Percentiles rank a stretch among this genome's conserved stretches.
Evolutionary conservation across 345 rosid species (phyloP).

Genomic region (Populus davidiana): DNA sequence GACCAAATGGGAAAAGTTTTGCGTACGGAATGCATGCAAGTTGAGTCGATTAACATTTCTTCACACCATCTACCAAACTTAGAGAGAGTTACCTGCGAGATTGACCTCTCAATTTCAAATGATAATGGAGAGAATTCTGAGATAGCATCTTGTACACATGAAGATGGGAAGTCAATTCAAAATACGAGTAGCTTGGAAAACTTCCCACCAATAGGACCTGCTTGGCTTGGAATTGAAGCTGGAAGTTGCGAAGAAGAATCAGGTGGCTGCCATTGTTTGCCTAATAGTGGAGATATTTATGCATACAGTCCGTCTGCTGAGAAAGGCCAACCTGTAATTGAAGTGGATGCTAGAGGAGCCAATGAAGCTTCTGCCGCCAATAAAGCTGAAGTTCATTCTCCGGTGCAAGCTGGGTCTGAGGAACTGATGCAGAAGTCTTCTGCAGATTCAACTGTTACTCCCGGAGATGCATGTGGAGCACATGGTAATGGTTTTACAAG

Average conservation of each 20-base stretch:
- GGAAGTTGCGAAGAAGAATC: slow-evolving; percentile 12
- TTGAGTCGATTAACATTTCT: slow-evolving; percentile 13
- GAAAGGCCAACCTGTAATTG: slow-evolving; percentile 4
- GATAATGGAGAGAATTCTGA: slow-evolving; percentile 4
- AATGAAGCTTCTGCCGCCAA: slow-evolving; percentile 4
- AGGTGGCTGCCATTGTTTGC: slow-evolving; percentile 1
- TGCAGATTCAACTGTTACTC: slow-evolving; percentile 2
- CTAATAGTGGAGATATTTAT: slow-evolving; percentile 3
- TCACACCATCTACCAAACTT: slow-evolving; percentile 3
- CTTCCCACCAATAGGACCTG: slow-evolving; percentile 2
- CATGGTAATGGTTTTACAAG: slow-evolving; percentile 11
- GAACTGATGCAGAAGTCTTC: slow-evolving; percentile 15
- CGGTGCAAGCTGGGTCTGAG: slow-evolving; percentile 3
- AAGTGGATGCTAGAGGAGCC: not conserved
- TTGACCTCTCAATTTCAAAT: not conserved
- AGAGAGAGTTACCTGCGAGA: not conserved
- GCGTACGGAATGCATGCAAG: slow-evolving; percentile 6
- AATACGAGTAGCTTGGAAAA: slow-evolving; percentile 4
- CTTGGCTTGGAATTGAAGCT: slow-evolving; percentile 12
- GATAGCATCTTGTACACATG: not conserved
- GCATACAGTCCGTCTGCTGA: slow-evolving; percentile 2
- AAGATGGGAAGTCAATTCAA: slow-evolving; percentile 9
- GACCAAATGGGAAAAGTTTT: slow-evolving; percentile 1
- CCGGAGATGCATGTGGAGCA: slow-evolving; percentile 6
- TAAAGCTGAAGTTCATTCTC: slow-evolving; percentile 12